Conservation (phyloP, 2,329 filamentous ascomycete species). For the Rugonectria rugulosa region DNA sequence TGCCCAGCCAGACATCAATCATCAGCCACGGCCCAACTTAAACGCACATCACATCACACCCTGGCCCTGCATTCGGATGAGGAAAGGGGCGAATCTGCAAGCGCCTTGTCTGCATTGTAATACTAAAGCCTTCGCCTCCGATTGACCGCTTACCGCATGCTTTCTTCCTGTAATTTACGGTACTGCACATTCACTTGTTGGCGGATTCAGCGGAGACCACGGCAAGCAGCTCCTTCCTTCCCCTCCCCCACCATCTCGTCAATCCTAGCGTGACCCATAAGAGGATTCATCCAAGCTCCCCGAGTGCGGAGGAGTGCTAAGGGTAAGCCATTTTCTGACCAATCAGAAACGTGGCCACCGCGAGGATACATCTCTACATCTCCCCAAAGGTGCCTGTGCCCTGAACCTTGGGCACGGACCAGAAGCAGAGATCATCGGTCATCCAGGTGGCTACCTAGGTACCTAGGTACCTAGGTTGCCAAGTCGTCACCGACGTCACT, state of each 20-base stretch:
- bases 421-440: conserved; percentile 10
- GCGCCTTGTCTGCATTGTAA: no score
- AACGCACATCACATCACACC: background rate
- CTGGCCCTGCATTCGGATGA: background rate
- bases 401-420: background rate
- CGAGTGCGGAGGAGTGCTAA: conserved; percentile 14
- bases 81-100: no score
- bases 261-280: conserved; percentile 3
- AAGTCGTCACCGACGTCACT: conserved; percentile 34
- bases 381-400: background rate
- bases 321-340: background rate
- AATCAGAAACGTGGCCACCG: conserved; percentile 9
- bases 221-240: background rate
- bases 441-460: no score
- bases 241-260: conserved; percentile 3
- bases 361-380: background rate
- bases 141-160: no score
- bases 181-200: no score
- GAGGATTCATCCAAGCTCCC: background rate
- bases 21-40: background rate
- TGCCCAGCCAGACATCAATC: background rate
- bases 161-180: no score
- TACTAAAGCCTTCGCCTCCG: no score
- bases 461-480: no score
- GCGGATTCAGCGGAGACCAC: background rate